Conservation (phyloP, 1,284 basidiomycete genomes). For the Gomphus sp. region DNA sequence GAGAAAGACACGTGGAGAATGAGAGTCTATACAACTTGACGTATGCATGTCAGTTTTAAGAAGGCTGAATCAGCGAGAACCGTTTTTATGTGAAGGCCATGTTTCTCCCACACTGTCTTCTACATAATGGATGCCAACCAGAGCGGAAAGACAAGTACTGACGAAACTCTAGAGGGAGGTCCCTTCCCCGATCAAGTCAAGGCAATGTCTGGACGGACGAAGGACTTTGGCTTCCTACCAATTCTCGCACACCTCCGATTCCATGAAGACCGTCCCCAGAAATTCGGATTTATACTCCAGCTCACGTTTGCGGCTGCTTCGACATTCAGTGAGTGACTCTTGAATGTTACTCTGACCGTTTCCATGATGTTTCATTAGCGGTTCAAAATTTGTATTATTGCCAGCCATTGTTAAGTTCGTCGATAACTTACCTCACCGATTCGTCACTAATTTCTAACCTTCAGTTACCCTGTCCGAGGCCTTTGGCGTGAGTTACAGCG, state of each 20-base stretch:
- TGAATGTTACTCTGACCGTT: not conserved
- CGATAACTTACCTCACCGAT: not conserved
- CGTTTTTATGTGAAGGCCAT: too few relatives aligned
- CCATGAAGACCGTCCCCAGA: constrained; percentile 45
- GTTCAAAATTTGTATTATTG: constrained; percentile 66
- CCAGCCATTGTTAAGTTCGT: constrained; percentile 56
- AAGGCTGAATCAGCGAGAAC: too few relatives aligned
- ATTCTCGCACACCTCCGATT: constrained; percentile 56
- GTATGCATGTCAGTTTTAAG: too few relatives aligned
- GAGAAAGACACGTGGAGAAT: too few relatives aligned
- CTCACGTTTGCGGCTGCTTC: constrained; percentile 57
- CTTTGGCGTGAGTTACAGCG: constrained; percentile 47
- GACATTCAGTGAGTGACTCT: constrained; percentile 32
- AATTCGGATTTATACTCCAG: constrained; percentile 56
- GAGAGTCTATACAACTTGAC: too few relatives aligned
- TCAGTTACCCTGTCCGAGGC: constrained; percentile 45
- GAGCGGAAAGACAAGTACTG: not conserved
- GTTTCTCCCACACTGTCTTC: too few relatives aligned
- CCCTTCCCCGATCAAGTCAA: not conserved
- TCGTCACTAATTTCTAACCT: not conserved
- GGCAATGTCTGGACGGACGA: not conserved
- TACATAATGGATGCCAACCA: too few relatives aligned
- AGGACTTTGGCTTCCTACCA: constrained; percentile 56
- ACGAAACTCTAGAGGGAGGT: not conserved
- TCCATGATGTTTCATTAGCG: constrained; percentile 12